Base-by-base conservation (phyloP, 257 asterid genomes). In the Solanum piurae region DNA sequence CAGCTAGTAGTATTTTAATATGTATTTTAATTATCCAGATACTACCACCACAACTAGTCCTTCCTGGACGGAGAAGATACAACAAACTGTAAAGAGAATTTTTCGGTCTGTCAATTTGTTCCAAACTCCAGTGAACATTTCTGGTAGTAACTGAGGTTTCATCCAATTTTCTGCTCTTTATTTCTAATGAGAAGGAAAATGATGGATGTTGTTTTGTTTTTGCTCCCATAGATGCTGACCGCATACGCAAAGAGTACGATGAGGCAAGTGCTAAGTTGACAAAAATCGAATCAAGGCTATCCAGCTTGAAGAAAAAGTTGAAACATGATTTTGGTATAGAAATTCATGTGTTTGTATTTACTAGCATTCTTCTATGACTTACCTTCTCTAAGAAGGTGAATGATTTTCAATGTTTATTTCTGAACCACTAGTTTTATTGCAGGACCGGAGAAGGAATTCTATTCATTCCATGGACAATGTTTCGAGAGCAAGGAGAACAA, bases 361-460 rank as follows among this genome's bases (percentile, higher is more conserved):
- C 13, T 33, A 69, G 21, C 25, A 8, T 86, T 86, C 25, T 82
- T 90, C 86, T 88, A 18, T 25, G 52, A 12, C 40, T 55, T 86
- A 33, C 84, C 62, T 69, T 84, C 88, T 37, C 38, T 68, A 52
- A 49, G 87, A 34, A 38, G 49, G 73, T 16, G 33, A 44, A 12
- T 64, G 29, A 21, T 31, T 33, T 88, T 46, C 49, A 75, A 49
- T 33, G 87, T 89, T 92, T 80, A 89, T 79, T 33, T 68, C 90
- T 94, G 85, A 89, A 72, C 89, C n/a, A 9, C 25, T 60, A 40
- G 89, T 83, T 74, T 60, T 87, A 40, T 91, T 93, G 92, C 98
- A 97, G 99, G 99, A 77, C 95, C 94, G 2, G 99, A 95, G 86
- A 97, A 94, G 94, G 98, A 97, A 90, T 97, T 97, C 92, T 90